Base-by-base conservation (phyloP, 768 basidiomycete species). In the Amanita muscaria region DNA sequence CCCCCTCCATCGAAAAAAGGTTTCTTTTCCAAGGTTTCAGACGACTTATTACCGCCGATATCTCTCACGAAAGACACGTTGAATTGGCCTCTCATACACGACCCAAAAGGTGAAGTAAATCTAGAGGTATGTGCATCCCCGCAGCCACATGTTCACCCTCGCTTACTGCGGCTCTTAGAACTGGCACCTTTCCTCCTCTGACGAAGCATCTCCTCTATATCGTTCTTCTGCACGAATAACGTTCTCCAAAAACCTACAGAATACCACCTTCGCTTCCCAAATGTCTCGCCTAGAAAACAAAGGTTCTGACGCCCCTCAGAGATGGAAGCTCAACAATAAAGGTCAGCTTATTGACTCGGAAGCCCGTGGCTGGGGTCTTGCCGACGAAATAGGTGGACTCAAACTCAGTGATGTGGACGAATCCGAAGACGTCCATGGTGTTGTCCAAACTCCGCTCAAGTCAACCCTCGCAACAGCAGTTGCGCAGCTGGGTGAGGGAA, bases 321-420 rank as follows among this genome's bases (percentile, higher is more conserved):
- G 78, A 51, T 85, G 83, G 83, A 73, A 76, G 53, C 64, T 80
- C 55, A 80, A 77, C 52, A 70, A 64, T 47, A 76, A 68, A 44
- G 83, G 79, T 52, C 80, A 80, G 53, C 65, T 82, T 47, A 69
- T 79, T 50, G 79, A 84, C 59, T 62, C 72, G 22, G 73, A 73
- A 14, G 66, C 66, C 40, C 63, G 72, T 42, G 73, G 76, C 38
- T 88, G 85, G 85, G 79, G 80, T 43, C 70, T 88, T 47, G 69
- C 82, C 31, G 80, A 85, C 57, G 80, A 81, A 50, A 77, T 88
- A 42, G 79, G 77, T 51, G 77, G 80, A 60, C 64, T 88, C 51
- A 80, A 82, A 56, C 79, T 88, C 45, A 69, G 67, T 51, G 74
- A 77, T 49, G 73, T 70, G 47, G 60, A 62, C 42, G 78, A 79